phyloP scores from a whole-genome alignment of 176 grass and related monocot genomes.

The Saccharum spontaneum region DNA sequence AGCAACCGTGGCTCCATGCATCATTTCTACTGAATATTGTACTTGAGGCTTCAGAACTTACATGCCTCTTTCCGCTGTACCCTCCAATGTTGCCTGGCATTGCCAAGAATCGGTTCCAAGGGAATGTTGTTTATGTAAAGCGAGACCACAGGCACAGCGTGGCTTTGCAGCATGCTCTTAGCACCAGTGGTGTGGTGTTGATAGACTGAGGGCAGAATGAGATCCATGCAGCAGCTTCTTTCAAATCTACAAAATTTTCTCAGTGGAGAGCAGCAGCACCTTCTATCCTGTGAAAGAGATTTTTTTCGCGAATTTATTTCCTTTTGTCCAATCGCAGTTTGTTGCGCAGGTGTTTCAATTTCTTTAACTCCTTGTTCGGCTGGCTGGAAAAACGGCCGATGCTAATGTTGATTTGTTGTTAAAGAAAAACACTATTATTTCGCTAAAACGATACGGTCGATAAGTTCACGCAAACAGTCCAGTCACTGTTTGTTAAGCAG shows the following conservation, averaged over 20 bases:
- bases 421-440: too few species aligned
- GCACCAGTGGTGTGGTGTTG: slow-evolving; percentile 34
- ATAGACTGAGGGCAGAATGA: slow-evolving; percentile 33
- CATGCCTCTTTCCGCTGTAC: background rate
- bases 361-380: background rate
- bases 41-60: background rate
- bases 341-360: background rate
- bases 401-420: too few species aligned
- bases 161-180: slow-evolving; percentile 50
- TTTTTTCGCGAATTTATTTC: too few species aligned
- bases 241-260: slow-evolving; percentile 7
- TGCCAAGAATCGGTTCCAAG: slow-evolving; percentile 40
- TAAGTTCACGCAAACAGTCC: background rate
- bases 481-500: background rate
- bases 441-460: too few species aligned
- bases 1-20: background rate
- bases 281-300: background rate
- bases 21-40: background rate
- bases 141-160: slow-evolving; percentile 36
- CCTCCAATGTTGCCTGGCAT: slow-evolving; percentile 7
- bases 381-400: too few species aligned
- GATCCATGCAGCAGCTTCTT: slow-evolving; percentile 29
- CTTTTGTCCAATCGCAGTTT: background rate
- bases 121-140: slow-evolving; percentile 35
- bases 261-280: background rate